Evolutionary conservation across 2,329 filamentous ascomycete species (phyloP), one percentile per base, ranked within the genome.

Genomic region (Phyllosticta capitalensis): DNA sequence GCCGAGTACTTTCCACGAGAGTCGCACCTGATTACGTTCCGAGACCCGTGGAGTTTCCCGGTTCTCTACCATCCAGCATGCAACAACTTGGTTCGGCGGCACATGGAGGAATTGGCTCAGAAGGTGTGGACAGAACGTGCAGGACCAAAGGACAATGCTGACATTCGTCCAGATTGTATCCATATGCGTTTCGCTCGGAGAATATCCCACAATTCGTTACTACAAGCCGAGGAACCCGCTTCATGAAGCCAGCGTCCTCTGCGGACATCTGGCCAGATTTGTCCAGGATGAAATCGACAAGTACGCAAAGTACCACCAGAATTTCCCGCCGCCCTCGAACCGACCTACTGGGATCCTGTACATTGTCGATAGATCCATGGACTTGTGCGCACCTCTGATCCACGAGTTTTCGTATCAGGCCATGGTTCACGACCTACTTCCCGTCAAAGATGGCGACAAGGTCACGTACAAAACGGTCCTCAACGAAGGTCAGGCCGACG

Each of bases 351-450:
- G 90, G 48, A 84, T 91, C 0, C 81, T 99, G 0, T 79, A 96
- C 67, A 88, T 99, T 62, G 89, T 91, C 1, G 94, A 97, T 72
- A 84, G 94, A 63, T 90, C 91, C 7, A 94, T 99, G 88, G 94
- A 99, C 71, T 75, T 96, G 3, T 84, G 88, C 75, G 86, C 92
- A 0, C 94, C 94, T 1, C 76, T 97, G 10, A 71, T 97, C 3
- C 94, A 99, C 74, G 94, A 99, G 68, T 96, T 99, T 71, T 96
- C 94, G 12, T 99, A 97, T 71, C 94, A 99, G 74, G 91, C 94
- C 55, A 97, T 99, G 92, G 92, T 90, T 3, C 90, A 96, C 72
- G 94, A 99, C 70, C 78, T 99, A 9, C 77, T 99, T 28, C 88
- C 88, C 0, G 90, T 99, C 68, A 86, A 88, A 67, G 94, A 97